Evolutionary conservation across 2,329 filamentous ascomycete genomes (phyloP).

Genomic region (Keithomyces neogunnii): DNA sequence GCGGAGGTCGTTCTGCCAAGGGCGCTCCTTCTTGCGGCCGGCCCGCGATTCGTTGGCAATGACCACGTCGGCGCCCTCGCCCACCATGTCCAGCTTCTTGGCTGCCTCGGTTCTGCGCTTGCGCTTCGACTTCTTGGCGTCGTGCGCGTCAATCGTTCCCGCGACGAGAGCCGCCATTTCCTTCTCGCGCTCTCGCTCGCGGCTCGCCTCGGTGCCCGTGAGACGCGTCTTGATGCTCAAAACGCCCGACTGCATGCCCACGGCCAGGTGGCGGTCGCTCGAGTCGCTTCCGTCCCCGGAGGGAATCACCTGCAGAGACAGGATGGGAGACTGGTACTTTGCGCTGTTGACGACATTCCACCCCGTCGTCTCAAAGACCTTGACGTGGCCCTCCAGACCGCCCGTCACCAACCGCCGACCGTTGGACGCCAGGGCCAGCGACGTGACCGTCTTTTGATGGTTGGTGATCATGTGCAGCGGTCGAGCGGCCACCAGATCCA

Average conservation of each 20-base stretch:
- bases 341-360: conserved; percentile 96
- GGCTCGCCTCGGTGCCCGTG: conserved; percentile 70
- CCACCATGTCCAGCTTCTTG: conserved; percentile 65
- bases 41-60: conserved; percentile 60
- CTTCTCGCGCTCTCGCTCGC: conserved; percentile 67
- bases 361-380: conserved; percentile 85
- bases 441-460: conserved; percentile 96
- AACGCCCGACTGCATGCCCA: conserved; percentile 92
- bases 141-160: conserved; percentile 70
- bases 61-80: conserved; percentile 79
- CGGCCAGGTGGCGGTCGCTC: conserved; percentile 86
- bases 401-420: conserved; percentile 77
- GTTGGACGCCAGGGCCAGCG: conserved; percentile 71
- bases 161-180: conserved; percentile 77
- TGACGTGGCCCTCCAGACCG: conserved; percentile 90
- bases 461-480: conserved; percentile 82
- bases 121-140: conserved; percentile 61
- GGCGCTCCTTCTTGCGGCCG: conserved; percentile 51
- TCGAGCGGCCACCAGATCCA: conserved; percentile 86
- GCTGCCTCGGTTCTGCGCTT: conserved; percentile 44
- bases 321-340: conserved; percentile 87
- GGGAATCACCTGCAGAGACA: conserved; percentile 69
- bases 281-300: conserved; percentile 29
- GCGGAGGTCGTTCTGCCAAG: conserved; percentile 77
- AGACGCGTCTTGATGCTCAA: conserved; percentile 84